Percentiles rank a stretch among this genome's conserved stretches.
These are phyloP conservation scores for Albugo candida DNA, from an alignment of 352 stramenopile species.

Conservation along the genomic window DNA sequence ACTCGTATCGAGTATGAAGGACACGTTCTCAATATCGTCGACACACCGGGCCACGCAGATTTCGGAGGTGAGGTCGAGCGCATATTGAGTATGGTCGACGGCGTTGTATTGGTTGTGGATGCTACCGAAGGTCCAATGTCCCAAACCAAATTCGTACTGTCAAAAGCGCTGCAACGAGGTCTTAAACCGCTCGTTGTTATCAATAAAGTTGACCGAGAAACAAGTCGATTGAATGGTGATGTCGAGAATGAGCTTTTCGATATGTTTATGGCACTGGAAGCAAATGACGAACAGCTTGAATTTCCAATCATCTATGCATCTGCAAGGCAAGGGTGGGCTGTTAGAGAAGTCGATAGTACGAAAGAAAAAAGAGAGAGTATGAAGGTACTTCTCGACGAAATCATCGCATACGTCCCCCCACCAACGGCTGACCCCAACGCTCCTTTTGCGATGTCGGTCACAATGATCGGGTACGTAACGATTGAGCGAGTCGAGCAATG, in stretches of 20 bases:
- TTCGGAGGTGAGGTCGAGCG: conserved; percentile 97
- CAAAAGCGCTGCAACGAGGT: conserved; percentile 83
- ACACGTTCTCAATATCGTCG: conserved; percentile 92
- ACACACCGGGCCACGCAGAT: conserved; percentile 96
- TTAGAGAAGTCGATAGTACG: conserved; percentile 66
- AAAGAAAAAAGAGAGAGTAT: conserved; percentile 68
- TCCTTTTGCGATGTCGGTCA: conserved; percentile 90
- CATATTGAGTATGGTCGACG: conserved; percentile 94
- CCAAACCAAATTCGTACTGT: conserved; percentile 98
- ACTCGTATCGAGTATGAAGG: conserved; percentile 90
- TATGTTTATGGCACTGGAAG: conserved; percentile 89
- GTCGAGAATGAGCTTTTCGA: conserved; percentile 96
- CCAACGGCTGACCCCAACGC: conserved; percentile 60
- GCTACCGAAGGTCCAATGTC: conserved; percentile 93
- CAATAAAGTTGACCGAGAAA: conserved; percentile 96
- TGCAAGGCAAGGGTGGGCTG: conserved; percentile 91
- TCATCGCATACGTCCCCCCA: conserved; percentile 86
- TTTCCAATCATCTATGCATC: conserved; percentile 93
- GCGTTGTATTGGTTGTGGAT: conserved; percentile 94
- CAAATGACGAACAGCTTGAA: conserved; percentile 90
- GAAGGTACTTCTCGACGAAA: conserved; percentile 92
- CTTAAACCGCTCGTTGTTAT: conserved; percentile 93
- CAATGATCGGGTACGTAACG: conserved; percentile 72
- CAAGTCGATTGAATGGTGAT: conserved; percentile 79
- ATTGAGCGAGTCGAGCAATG: neutral